These are phyloP conservation scores for Magnolia sinica DNA, from an alignment of 164 flowering plant genomes.

Conservation along the genomic window DNA sequence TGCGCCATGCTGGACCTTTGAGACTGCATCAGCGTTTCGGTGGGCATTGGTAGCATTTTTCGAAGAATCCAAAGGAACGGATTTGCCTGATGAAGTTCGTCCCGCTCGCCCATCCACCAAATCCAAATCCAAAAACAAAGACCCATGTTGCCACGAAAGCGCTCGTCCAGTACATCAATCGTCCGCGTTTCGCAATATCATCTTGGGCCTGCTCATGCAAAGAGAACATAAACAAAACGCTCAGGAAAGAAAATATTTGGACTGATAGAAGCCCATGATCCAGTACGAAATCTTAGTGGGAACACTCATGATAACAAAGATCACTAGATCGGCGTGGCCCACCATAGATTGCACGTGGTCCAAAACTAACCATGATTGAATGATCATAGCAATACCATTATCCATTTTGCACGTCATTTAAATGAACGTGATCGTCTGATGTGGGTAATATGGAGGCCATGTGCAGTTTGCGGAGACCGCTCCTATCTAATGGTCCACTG, in stretches of 20 bases:
- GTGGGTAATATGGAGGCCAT: too few relatives aligned
- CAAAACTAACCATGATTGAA: neutral
- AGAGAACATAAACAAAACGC: too few relatives aligned
- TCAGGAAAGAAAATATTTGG: neutral
- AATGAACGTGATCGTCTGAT: too few relatives aligned
- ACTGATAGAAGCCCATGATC: too few relatives aligned
- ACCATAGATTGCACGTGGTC: neutral
- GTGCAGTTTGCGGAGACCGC: too few relatives aligned
- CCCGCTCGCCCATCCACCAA: slow-evolving; percentile 18
- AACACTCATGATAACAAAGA: too few relatives aligned
- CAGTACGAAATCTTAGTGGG: too few relatives aligned
- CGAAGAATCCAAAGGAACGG: slow-evolving; percentile 13
- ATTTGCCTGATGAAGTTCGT: slow-evolving; percentile 16
- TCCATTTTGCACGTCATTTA: too few relatives aligned
- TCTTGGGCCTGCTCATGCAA: slow-evolving; percentile 4
- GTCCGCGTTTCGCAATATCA: neutral
- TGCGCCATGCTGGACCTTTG: neutral
- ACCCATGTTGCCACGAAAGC: slow-evolving; percentile 11
- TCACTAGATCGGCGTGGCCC: neutral
- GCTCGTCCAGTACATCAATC: neutral
- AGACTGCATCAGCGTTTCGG: neutral
- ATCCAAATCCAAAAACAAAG: slow-evolving; percentile 11
- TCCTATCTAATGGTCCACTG: too few relatives aligned
- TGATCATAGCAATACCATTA: neutral
- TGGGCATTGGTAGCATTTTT: slow-evolving; percentile 18